Evolutionary conservation across 179 eudicot genomes (phyloP), one percentile per base, ranked within the genome.

Genomic region (Dionaea muscipula): DNA sequence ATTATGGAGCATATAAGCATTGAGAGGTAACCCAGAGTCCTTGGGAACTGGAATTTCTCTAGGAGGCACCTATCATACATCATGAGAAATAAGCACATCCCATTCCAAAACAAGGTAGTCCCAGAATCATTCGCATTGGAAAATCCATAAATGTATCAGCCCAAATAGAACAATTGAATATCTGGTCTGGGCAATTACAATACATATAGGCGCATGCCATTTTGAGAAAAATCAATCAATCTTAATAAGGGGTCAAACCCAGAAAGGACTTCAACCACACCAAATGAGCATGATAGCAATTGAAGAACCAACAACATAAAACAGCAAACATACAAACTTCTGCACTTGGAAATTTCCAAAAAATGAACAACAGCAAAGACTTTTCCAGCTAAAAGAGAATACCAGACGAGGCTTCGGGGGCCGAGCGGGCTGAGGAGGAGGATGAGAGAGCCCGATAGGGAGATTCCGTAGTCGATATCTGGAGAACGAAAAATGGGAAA

Each of bases 1-100:
- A 75, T 81, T 86, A 66, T 89, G 97, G 63, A 89, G 94, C 85
- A 83, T 68, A 65, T 81, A 83, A 17, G 94, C 97, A 75, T 86
- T 89, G 10, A 89, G 84, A 59, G 97, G 95, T 61, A 89, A 67
- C 33, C 89, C 94, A 6, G 89, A 86, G 48, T 68, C 69, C 57
- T 86, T 86, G 15, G 95, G 86, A 43, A 81, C 38, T 26, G 95
- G 95, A 53, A 89, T 76, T 62, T 85, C 94, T 61, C 76, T 86
- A 1, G 93, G 81, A 52, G 86, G 72, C 48, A 89, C 93, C 97
- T 89, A 63, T 44, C 54, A 47, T n/a, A 46, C 37, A 62, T 26
- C 26, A 31, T 41, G 36, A 13, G 27, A 22, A 55, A 28, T 57
- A 44, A 61, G 26, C 55, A 52, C 46, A 55, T 46, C 23, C n/a